phyloP scores from a whole-genome alignment of 1,284 basidiomycete genomes.

The Ceratobasidium sp. region DNA sequence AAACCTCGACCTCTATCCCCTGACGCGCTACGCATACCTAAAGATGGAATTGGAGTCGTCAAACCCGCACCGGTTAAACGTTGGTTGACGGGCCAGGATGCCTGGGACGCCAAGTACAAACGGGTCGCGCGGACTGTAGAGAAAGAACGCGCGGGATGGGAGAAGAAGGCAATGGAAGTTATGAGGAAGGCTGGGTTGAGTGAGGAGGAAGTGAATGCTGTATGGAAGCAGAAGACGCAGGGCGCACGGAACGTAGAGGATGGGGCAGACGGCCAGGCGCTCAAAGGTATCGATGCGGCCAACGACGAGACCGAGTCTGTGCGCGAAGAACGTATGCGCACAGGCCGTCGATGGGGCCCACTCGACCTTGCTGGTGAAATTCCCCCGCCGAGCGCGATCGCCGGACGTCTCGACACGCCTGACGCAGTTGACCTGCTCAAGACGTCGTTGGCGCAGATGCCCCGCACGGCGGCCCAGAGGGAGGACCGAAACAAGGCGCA shows the following conservation, averaged over 20 bases:
- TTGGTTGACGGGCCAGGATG: conserved; percentile 46
- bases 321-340: conserved; percentile 36
- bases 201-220: conserved; percentile 39
- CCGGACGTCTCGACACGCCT: conserved; percentile 48
- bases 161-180: conserved; percentile 38
- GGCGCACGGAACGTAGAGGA: conserved; percentile 1
- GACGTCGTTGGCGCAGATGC: conserved; percentile 39
- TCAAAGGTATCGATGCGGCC: conserved; percentile 4
- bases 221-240: conserved; percentile 28
- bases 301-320: conserved; percentile 12
- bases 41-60: conserved; percentile 58
- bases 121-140: conserved; percentile 44
- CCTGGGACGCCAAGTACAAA: conserved; percentile 47
- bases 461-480: neutral
- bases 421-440: conserved; percentile 43
- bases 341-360: conserved; percentile 45
- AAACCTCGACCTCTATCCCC: conserved; percentile 56
- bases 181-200: conserved; percentile 38
- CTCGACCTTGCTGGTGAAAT: conserved; percentile 47
- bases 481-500: conserved; percentile 22
- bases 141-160: conserved; percentile 46
- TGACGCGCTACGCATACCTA: conserved; percentile 45
- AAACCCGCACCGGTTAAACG: conserved; percentile 55
- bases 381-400: conserved; percentile 48
- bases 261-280: neutral